Base-by-base conservation (phyloP, 2,329 filamentous ascomycete species). In the Epichloe sibirici region DNA sequence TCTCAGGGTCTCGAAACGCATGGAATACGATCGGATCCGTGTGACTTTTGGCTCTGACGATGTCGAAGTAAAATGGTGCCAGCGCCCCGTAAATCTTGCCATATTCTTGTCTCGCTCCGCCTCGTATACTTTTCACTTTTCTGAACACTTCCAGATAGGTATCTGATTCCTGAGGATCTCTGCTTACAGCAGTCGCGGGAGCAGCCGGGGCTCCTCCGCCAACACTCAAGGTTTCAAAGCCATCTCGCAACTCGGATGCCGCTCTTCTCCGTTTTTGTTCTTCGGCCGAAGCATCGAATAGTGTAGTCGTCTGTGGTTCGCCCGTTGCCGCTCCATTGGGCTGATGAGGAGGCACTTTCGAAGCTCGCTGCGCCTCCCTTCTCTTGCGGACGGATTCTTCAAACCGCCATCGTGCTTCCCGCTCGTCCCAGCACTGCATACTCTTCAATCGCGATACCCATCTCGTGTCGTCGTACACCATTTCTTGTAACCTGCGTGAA, bases 401-500 rank as follows among this genome's bases (percentile, higher is more conserved):
- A 50, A 89, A 88, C 51, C 87, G 74, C 59, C 80, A 82, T 55
- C 90, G 79, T 4, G 93, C 93, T 65, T 95, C 91, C 3, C 74
- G 68, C 65, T 98, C 93, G 63, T 95, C 85, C 93, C 93, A 98
- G 59, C 87, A 86, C 2, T 85, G 88, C 83, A 98, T 95, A 54
- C 78, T 83, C 65, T 86, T 86, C 51, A 98, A 70, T 57, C 88
- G 80, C 57, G 88, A 82, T 40, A 97, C 86, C 93, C 93, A 98
- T 72, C 91, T 80, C 48, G 90, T 88, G 68, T 98, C 93, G 67
- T 98, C 93, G 69, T 97, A 98, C 3, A 96, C 90, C 90, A 98
- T 98, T 70, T 98, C 93, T 65, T 86, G 85, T 77, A 97, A 81
- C 55, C 88, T 86, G 64, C 81, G 86, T 54, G 89, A 95, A 25